A percentile compares a stretch with the other conserved stretches of the same genome.
Evolutionary conservation across 2,329 filamentous ascomycete species (phyloP).

Genomic region (Aspergillus sp.): DNA sequence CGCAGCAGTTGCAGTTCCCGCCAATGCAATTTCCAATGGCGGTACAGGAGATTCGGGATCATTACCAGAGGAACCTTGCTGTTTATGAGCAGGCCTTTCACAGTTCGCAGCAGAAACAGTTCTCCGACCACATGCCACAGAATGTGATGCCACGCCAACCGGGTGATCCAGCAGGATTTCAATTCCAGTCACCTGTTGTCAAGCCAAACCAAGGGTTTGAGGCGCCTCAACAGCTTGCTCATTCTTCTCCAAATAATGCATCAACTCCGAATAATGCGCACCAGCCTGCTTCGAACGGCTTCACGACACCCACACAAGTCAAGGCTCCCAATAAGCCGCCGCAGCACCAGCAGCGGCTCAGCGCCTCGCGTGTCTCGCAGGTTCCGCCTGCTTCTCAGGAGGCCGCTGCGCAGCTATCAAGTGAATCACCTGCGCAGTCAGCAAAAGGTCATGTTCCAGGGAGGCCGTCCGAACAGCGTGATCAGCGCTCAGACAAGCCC

Average conservation of each 20-base stretch:
- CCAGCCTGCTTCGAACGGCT: constrained; percentile 29
- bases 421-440: constrained; percentile 20
- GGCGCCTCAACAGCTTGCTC: constrained; percentile 21
- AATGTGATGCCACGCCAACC: constrained; percentile 31
- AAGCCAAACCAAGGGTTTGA: constrained; percentile 44
- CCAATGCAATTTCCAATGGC: constrained; percentile 57
- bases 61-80: constrained; percentile 67
- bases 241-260: constrained; percentile 24
- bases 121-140: constrained; percentile 36
- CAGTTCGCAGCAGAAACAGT: constrained; percentile 35
- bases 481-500: constrained; percentile 23
- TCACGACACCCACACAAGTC: constrained; percentile 27
- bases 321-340: constrained; percentile 24
- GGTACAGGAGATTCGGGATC: constrained; percentile 56
- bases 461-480: constrained; percentile 21
- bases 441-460: constrained; percentile 18
- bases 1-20: constrained; percentile 52
- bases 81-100: constrained; percentile 58
- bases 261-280: constrained; percentile 22
- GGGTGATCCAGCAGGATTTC: constrained; percentile 30
- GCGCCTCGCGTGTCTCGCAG: constrained; percentile 26
- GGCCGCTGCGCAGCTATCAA: constrained; percentile 16
- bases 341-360: constrained; percentile 20
- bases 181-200: constrained; percentile 36
- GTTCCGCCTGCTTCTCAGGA: constrained; percentile 22